These are phyloP conservation scores for Candida tibetensis DNA, from an alignment of 805 yeast species.

Conservation along the genomic window DNA sequence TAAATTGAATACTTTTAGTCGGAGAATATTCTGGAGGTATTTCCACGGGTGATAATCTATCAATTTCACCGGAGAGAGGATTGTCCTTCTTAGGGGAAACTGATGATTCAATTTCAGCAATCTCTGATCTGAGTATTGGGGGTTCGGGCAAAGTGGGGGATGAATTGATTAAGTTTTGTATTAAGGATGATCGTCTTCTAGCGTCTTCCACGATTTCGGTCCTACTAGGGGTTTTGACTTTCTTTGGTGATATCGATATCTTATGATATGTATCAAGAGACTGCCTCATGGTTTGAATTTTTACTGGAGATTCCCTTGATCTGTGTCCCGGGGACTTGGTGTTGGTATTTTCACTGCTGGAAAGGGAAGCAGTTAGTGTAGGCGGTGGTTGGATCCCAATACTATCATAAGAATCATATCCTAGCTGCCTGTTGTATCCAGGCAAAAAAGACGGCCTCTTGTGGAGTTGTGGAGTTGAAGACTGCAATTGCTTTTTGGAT, in stretches of 20 bases:
- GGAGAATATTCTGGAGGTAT: conserved; percentile 21
- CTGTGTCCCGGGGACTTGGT: not conserved
- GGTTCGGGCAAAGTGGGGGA: conserved; percentile 46
- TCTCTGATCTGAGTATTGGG: conserved; percentile 38
- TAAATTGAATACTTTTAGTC: conserved; percentile 6
- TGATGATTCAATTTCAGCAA: conserved; percentile 16
- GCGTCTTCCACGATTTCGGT: conserved; percentile 6
- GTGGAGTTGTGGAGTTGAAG: conserved; percentile 29
- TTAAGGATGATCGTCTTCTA: conserved; percentile 30
- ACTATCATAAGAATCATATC: conserved; percentile 24
- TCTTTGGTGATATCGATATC: conserved; percentile 32
- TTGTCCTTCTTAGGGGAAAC: conserved; percentile 6
- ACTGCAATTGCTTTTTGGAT: conserved; percentile 16
- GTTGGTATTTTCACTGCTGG: conserved; percentile 1
- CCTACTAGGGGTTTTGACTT: conserved; percentile 19
- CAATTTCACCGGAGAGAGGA: conserved; percentile 7
- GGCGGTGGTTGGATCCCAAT: conserved; percentile 21
- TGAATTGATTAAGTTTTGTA: conserved; percentile 35
- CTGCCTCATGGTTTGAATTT: conserved; percentile 29
- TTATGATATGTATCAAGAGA: conserved; percentile 30
- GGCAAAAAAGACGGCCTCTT: conserved; percentile 13
- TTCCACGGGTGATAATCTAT: conserved; percentile 19
- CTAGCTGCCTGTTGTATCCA: conserved; percentile 3
- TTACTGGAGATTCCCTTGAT: conserved; percentile 12
- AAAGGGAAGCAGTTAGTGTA: conserved; percentile 10